phyloP scores from a whole-genome alignment of 495 filamentous ascomycete species.

The Rhizodiscina lignyota region DNA sequence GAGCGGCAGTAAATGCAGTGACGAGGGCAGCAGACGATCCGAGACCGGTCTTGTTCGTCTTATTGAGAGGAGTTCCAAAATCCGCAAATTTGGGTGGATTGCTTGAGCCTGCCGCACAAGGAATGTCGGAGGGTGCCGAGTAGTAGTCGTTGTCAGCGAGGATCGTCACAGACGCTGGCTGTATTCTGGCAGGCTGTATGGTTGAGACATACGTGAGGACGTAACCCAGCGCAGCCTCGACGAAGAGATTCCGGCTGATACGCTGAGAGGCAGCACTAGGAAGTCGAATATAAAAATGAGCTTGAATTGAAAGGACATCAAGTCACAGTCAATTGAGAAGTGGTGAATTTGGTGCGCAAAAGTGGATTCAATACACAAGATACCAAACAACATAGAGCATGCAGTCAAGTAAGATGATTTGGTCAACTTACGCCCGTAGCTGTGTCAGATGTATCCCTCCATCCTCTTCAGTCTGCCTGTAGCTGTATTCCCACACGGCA shows the following conservation, averaged over 20 bases:
- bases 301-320: not conserved
- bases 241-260: constrained; percentile 49
- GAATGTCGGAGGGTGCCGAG: constrained; percentile 43
- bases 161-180: constrained; percentile 62
- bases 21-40: constrained; percentile 92
- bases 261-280: not conserved
- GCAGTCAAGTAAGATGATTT: too few species aligned
- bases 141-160: constrained; percentile 95
- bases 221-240: constrained; percentile 79
- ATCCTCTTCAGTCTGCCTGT: constrained; percentile 44
- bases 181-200: constrained; percentile 40
- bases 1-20: constrained; percentile 68
- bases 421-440: constrained; percentile 50
- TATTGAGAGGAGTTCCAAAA: constrained; percentile 56
- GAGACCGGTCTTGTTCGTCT: constrained; percentile 89
- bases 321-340: not conserved
- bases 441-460: constrained; percentile 68
- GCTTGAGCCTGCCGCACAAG: constrained; percentile 2
- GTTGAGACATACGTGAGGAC: constrained; percentile 61
- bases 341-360: too few species aligned
- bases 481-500: constrained; percentile 73
- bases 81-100: constrained; percentile 44
- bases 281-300: not conserved
- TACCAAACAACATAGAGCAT: too few species aligned
- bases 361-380: too few species aligned